Percentiles rank a stretch among this genome's conserved stretches.
Evolutionary conservation across 805 yeast species (phyloP).

Genomic region (Kodamaea leandrae): DNA sequence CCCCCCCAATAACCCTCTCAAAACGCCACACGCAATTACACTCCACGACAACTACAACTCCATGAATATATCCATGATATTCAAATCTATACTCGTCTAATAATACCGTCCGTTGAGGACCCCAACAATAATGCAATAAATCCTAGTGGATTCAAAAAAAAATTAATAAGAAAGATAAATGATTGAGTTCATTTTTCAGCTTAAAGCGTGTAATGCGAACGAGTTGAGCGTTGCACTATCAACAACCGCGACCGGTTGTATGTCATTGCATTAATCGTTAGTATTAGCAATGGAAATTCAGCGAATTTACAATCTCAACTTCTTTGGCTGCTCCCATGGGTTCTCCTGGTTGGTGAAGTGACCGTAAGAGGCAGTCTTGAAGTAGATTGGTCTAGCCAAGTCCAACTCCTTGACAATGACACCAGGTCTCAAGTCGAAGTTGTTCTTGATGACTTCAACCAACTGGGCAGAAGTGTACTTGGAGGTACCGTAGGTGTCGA

Average conservation of each 20-base stretch:
- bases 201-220: slow-evolving; percentile 26
- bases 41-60: too few species aligned
- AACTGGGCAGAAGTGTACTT: slow-evolving; percentile 84
- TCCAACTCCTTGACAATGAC: slow-evolving; percentile 94
- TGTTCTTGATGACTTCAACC: slow-evolving; percentile 85
- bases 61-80: background rate
- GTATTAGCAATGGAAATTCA: slow-evolving; percentile 13
- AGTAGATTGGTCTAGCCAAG: slow-evolving; percentile 98
- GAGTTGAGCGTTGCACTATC: slow-evolving; percentile 46
- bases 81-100: slow-evolving; percentile 10
- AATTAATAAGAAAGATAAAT: background rate
- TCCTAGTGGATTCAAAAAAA: slow-evolving; percentile 24
- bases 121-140: slow-evolving; percentile 45
- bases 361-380: slow-evolving; percentile 98
- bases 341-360: slow-evolving; percentile 99
- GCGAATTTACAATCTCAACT: slow-evolving; percentile 52
- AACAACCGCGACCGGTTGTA: slow-evolving; percentile 7
- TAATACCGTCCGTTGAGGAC: slow-evolving; percentile 49
- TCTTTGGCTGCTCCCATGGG: slow-evolving; percentile 98
- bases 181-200: background rate
- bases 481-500: slow-evolving; percentile 98
- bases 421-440: slow-evolving; percentile 99
- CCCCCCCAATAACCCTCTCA: too few species aligned
- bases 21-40: too few species aligned
- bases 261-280: slow-evolving; percentile 46